Evolutionary conservation across 1,284 basidiomycete species (phyloP).

Genomic region (Bondarzewia mesenterica): DNA sequence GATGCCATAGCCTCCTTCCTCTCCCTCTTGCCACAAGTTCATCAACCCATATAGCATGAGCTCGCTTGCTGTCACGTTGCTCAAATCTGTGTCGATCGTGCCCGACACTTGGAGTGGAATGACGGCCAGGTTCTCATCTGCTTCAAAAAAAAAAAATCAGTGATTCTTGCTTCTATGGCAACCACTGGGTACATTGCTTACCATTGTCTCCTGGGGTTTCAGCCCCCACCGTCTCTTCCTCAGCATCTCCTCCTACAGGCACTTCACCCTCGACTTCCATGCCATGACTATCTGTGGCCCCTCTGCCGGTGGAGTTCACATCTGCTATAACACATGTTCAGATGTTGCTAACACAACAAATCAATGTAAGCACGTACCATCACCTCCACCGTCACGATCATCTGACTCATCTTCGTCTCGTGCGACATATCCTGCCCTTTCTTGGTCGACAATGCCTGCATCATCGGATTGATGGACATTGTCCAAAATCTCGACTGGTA

Average conservation of each 20-base stretch:
- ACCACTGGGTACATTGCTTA: too few species aligned
- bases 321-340: too few species aligned
- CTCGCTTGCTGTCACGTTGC: constrained; percentile 6
- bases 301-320: too few species aligned
- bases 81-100: constrained; percentile 10
- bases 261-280: too few species aligned
- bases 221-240: too few species aligned
- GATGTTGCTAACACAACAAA: background rate
- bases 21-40: constrained; percentile 12
- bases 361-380: background rate
- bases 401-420: background rate
- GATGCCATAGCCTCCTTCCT: constrained; percentile 12
- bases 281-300: too few species aligned
- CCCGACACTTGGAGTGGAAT: constrained; percentile 12
- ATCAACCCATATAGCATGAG: constrained; percentile 8
- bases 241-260: too few species aligned
- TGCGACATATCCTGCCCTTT: background rate
- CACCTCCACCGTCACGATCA: background rate
- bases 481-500: background rate
- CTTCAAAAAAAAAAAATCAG: too few species aligned
- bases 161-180: too few species aligned
- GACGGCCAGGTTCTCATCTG: too few species aligned
- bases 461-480: background rate
- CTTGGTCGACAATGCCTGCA: background rate
- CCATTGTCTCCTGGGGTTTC: too few species aligned